Conservation (phyloP, 164 flowering plant species). For the Cinnamomum chago region DNA sequence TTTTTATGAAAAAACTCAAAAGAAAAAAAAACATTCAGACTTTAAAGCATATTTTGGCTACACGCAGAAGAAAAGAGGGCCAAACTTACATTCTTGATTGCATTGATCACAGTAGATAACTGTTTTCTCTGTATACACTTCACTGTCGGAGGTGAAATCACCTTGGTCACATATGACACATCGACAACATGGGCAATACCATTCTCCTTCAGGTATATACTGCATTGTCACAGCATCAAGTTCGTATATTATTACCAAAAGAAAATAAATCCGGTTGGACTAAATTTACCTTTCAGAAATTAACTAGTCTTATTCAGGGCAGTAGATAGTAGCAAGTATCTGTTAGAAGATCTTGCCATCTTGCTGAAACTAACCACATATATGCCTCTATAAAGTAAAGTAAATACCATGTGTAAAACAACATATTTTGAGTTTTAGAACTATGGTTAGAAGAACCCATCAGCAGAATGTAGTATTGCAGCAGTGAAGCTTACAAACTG, state of each 20-base stretch:
- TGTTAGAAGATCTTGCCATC: background rate
- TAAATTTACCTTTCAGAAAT: background rate
- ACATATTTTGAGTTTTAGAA: no score
- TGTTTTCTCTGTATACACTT: conserved; percentile 20
- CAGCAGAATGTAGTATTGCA: no score
- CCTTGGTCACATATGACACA: conserved; percentile 60
- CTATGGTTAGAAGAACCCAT: no score
- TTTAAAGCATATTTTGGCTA: background rate
- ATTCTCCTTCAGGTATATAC: conserved; percentile 77
- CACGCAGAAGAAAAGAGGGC: background rate
- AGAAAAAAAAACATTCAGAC: background rate
- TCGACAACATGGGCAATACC: conserved; percentile 89
- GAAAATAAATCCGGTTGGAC: background rate
- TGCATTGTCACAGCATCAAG: conserved; percentile 17
- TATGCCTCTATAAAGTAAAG: background rate
- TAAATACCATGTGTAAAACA: no score
- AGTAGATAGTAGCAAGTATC: background rate
- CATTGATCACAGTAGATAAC: conserved; percentile 67
- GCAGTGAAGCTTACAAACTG: no score
- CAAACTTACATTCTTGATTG: conserved; percentile 60
- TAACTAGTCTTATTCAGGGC: background rate
- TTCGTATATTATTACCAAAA: no score
- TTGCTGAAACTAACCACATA: background rate
- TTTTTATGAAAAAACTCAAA: conserved; percentile 11
- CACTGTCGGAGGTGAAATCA: conserved; percentile 20